These are phyloP conservation scores for Amphichorda felina DNA, from an alignment of 2,329 filamentous ascomycete genomes.

Conservation along the genomic window DNA sequence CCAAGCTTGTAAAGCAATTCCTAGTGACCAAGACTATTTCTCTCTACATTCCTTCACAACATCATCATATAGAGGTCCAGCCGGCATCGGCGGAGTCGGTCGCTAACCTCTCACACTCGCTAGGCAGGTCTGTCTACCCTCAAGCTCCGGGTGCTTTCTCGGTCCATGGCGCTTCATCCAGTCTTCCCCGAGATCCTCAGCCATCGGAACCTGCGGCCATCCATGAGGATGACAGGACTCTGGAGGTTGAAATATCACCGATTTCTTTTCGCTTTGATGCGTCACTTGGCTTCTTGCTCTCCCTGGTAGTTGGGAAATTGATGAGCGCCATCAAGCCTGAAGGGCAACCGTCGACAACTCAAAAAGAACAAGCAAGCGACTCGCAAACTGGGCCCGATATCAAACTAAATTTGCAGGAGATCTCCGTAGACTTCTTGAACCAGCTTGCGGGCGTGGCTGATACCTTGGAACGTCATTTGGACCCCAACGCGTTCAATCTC, in stretches of 20 bases:
- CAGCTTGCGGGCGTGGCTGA: slow-evolving; percentile 40
- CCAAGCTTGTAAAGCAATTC: slow-evolving; percentile 44
- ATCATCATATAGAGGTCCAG: slow-evolving; percentile 28
- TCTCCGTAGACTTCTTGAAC: slow-evolving; percentile 45
- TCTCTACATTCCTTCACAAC: slow-evolving; percentile 39
- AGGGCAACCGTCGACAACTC: slow-evolving; percentile 1
- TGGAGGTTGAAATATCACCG: slow-evolving; percentile 41
- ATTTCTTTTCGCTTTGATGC: slow-evolving; percentile 42
- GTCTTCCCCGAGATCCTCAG: background rate
- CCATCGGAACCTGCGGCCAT: background rate
- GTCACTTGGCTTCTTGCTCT: slow-evolving; percentile 41
- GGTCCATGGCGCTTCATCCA: slow-evolving; percentile 17
- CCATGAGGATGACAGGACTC: slow-evolving; percentile 8
- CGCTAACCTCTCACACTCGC: slow-evolving; percentile 14
- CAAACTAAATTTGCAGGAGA: slow-evolving; percentile 31
- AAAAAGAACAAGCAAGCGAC: background rate
- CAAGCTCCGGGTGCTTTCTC: slow-evolving; percentile 53
- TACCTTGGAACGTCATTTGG: slow-evolving; percentile 31
- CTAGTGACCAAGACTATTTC: slow-evolving; percentile 37
- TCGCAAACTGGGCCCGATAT: slow-evolving; percentile 18
- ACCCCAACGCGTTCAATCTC: slow-evolving; percentile 25
- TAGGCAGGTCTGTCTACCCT: slow-evolving; percentile 28
- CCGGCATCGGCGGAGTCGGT: slow-evolving; percentile 14
- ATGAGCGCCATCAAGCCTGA: slow-evolving; percentile 27
- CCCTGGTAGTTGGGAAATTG: slow-evolving; percentile 37